phyloP scores from a whole-genome alignment of 192 early-diverging fungal species.

The Podila epigama region DNA sequence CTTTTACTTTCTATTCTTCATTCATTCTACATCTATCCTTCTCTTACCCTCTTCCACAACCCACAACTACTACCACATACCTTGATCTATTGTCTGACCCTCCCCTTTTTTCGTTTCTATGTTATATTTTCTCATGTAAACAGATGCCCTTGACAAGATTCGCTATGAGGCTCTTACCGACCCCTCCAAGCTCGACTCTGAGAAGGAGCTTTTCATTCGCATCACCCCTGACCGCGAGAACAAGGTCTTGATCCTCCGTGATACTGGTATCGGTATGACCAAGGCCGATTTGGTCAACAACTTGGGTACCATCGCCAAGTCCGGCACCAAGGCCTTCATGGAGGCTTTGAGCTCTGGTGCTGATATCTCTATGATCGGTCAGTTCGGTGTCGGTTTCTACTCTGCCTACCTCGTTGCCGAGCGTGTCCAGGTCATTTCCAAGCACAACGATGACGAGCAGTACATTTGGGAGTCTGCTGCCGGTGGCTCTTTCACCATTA shows the following conservation, averaged over 20 bases:
- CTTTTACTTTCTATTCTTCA: not conserved
- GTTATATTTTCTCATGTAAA: not conserved
- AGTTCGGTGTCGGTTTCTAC: slow-evolving; percentile 99
- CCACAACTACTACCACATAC: no score
- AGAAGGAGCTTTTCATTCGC: slow-evolving; percentile 94
- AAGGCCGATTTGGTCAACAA: slow-evolving; percentile 96
- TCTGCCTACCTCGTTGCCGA: slow-evolving; percentile 99
- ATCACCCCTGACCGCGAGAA: slow-evolving; percentile 86
- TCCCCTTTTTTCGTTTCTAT: not conserved
- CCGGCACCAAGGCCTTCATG: slow-evolving; percentile 99
- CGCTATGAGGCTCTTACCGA: slow-evolving; percentile 96
- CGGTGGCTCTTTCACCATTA: slow-evolving; percentile 92
- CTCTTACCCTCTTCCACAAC: no score
- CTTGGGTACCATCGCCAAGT: slow-evolving; percentile 99
- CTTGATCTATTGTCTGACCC: not conserved
- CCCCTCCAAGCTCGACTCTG: slow-evolving; percentile 90
- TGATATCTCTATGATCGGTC: slow-evolving; percentile 99
- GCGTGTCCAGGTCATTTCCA: slow-evolving; percentile 94
- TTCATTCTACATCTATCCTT: no score
- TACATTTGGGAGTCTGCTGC: slow-evolving; percentile 96
- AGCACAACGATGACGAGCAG: slow-evolving; percentile 97
- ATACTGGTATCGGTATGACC: slow-evolving; percentile 93
- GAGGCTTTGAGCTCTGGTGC: slow-evolving; percentile 95
- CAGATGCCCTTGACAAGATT: slow-evolving; percentile 97
- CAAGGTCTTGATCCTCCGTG: slow-evolving; percentile 90